phyloP scores from a whole-genome alignment of 331 rosid genomes.

The Prunus yedoensis region DNA sequence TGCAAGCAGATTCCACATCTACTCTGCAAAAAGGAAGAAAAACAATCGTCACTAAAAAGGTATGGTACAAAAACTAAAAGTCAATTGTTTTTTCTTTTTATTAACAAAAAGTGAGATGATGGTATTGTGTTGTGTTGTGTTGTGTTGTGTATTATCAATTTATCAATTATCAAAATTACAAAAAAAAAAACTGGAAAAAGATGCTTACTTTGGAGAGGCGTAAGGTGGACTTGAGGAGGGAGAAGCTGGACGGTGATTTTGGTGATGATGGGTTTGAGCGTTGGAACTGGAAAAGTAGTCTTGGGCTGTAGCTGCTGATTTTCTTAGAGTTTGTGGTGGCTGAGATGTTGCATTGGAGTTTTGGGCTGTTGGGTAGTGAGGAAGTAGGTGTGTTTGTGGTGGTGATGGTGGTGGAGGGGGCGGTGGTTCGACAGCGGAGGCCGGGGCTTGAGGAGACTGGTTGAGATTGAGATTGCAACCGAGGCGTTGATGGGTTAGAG shows the following conservation, averaged over 20 bases:
- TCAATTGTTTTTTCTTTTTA: not conserved
- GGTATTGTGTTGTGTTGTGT: too few species aligned
- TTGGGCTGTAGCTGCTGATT: conserved; percentile 34
- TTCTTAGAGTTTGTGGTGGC: conserved; percentile 37
- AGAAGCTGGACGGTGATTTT: conserved; percentile 80
- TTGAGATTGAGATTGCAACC: conserved; percentile 57
- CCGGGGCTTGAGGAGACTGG: conserved; percentile 38
- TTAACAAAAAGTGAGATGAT: not conserved
- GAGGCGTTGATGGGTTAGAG: conserved; percentile 84
- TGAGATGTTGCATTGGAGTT: conserved; percentile 53
- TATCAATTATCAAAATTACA: too few species aligned
- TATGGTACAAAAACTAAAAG: not conserved
- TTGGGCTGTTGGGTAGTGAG: conserved; percentile 71
- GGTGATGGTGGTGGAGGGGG: conserved; percentile 23
- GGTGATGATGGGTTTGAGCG: conserved; percentile 75
- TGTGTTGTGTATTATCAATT: too few species aligned
- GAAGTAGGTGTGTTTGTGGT: conserved; percentile 36
- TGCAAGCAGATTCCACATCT: conserved; percentile 87
- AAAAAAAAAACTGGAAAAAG: not conserved
- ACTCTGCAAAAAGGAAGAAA: conserved; percentile 44
- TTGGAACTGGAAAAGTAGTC: conserved; percentile 36
- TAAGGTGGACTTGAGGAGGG: conserved; percentile 66
- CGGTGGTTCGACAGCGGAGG: conserved; percentile 79
- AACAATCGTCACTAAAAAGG: conserved; percentile 5
- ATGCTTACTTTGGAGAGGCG: conserved; percentile 64